These are phyloP conservation scores for Mimosa bimucronata DNA, from an alignment of 306 rosid genomes.

Conservation along the genomic window DNA sequence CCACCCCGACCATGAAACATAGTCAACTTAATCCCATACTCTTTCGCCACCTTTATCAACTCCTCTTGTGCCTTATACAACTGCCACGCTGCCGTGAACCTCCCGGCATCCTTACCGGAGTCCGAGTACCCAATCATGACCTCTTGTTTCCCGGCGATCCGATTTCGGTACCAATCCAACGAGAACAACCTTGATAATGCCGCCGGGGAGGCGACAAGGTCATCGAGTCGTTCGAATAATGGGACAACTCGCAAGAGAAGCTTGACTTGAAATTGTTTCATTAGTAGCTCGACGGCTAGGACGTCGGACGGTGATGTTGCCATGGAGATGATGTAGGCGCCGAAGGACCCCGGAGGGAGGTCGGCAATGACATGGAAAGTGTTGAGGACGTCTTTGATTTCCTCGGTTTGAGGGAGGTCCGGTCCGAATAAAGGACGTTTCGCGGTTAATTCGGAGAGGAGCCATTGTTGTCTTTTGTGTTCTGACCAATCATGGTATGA, in stretches of 20 bases:
- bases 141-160: slow-evolving; percentile 87
- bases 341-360: slow-evolving; percentile 80
- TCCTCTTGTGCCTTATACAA: slow-evolving; percentile 93
- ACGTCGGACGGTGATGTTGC: slow-evolving; percentile 93
- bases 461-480: slow-evolving; percentile 84
- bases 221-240: slow-evolving; percentile 87
- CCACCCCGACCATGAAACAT: slow-evolving; percentile 99
- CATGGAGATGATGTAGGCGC: slow-evolving; percentile 96
- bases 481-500: slow-evolving; percentile 94
- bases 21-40: slow-evolving; percentile 79
- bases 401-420: slow-evolving; percentile 89
- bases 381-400: slow-evolving; percentile 77
- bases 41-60: slow-evolving; percentile 80
- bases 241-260: slow-evolving; percentile 83
- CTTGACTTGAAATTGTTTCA: slow-evolving; percentile 78
- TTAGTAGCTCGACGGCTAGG: slow-evolving; percentile 86
- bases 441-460: slow-evolving; percentile 78
- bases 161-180: slow-evolving; percentile 73
- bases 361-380: slow-evolving; percentile 84
- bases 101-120: slow-evolving; percentile 96
- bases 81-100: slow-evolving; percentile 96
- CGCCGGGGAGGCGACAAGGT: slow-evolving; percentile 86
- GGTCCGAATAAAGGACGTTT: slow-evolving; percentile 86
- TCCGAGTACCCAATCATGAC: slow-evolving; percentile 98
- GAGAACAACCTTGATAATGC: slow-evolving; percentile 84